These are phyloP conservation scores for Ostreobium quekettii DNA, from an alignment of 139 green algal genomes.

Conservation along the genomic window DNA sequence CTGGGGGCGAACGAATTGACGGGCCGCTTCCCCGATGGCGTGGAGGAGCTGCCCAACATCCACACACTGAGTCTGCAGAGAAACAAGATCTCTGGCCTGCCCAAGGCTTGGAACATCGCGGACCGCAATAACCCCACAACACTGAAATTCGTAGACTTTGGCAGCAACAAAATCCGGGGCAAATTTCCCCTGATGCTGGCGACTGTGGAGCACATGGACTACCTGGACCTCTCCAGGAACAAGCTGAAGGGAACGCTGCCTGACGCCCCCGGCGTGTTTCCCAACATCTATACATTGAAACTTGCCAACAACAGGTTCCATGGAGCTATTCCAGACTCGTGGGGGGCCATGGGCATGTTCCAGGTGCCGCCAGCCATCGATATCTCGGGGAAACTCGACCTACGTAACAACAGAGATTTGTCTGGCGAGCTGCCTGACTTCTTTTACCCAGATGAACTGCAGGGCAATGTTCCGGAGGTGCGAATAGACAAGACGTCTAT, in stretches of 20 bases:
- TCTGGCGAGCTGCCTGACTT: too few species aligned
- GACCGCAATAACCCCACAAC: too few species aligned
- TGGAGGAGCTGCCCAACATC: too few species aligned
- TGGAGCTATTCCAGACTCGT: slow-evolving; percentile 6
- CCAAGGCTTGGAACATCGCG: too few species aligned
- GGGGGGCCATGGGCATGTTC: slow-evolving; percentile 12
- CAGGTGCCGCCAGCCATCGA: too few species aligned
- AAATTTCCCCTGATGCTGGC: not conserved
- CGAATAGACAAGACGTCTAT: too few species aligned
- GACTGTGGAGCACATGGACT: not conserved
- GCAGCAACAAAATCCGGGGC: not conserved
- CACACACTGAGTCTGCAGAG: too few species aligned
- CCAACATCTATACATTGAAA: slow-evolving; percentile 5
- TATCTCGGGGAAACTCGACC: too few species aligned
- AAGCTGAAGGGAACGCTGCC: slow-evolving; percentile 6
- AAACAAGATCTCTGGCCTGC: too few species aligned
- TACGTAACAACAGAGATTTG: too few species aligned
- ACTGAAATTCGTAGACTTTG: slow-evolving; percentile 11
- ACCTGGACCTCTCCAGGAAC: slow-evolving; percentile 6
- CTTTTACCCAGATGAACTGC: too few species aligned
- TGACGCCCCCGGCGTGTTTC: slow-evolving; percentile 1
- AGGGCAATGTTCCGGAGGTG: too few species aligned
- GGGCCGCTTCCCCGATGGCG: slow-evolving; percentile 3
- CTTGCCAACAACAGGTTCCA: slow-evolving; percentile 12
- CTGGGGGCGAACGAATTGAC: not conserved